Percentiles rank a stretch among this genome's conserved stretches.
Conservation (phyloP, 139 green algal genomes). For the Desmodesmus armatus region DNA sequence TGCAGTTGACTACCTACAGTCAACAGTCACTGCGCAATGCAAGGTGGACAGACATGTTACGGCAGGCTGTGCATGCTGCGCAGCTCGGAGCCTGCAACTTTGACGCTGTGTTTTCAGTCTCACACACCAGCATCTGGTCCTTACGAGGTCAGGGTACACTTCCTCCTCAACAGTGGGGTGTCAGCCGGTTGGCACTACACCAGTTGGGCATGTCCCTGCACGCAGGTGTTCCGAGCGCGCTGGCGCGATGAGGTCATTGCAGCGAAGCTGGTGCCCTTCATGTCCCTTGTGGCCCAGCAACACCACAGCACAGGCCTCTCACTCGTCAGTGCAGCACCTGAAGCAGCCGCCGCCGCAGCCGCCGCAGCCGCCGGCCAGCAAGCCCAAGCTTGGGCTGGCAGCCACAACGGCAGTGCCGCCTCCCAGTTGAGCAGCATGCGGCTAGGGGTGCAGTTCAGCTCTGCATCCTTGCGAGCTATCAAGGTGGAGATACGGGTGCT, state of each 20-base stretch:
- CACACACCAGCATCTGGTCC: no score
- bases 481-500: conserved; percentile 60
- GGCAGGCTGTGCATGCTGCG: no score
- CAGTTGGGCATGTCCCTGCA: no score
- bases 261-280: conserved; percentile 76
- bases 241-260: conserved; percentile 65
- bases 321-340: neutral
- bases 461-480: conserved; percentile 23
- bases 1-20: no score
- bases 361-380: neutral
- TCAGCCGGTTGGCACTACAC: no score
- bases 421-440: neutral
- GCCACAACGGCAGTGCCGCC: conserved; percentile 3
- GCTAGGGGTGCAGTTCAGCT: conserved; percentile 41
- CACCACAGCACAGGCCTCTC: neutral
- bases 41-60: no score
- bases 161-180: no score
- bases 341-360: neutral
- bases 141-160: no score
- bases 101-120: no score
- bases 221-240: conserved; percentile 48
- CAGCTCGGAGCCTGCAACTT: no score
- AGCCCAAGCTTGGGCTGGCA: no score
- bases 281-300: conserved; percentile 48
- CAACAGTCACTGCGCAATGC: no score